phyloP scores from a whole-genome alignment of 2,329 filamentous ascomycete species.

The Rasamsonia emersonii region DNA sequence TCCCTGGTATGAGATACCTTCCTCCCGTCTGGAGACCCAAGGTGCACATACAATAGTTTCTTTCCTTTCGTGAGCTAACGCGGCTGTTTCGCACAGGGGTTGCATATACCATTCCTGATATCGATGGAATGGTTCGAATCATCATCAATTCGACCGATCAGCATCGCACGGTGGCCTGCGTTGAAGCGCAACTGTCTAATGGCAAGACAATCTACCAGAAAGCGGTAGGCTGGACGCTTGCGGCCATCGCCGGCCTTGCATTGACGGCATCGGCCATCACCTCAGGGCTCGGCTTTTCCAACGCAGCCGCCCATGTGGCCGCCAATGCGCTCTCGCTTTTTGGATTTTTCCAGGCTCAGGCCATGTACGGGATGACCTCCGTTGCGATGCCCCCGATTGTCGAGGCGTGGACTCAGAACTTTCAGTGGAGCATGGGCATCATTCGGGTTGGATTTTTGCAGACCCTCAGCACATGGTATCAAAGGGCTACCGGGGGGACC shows the following conservation, averaged over 20 bases:
- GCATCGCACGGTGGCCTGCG: constrained; percentile 64
- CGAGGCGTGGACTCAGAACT: constrained; percentile 90
- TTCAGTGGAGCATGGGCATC: constrained; percentile 97
- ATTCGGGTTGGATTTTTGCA: constrained; percentile 81
- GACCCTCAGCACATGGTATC: constrained; percentile 87
- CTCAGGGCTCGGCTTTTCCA: constrained; percentile 83
- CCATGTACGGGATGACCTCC: constrained; percentile 80
- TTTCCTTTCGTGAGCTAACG: not conserved
- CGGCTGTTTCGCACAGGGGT: constrained; percentile 45
- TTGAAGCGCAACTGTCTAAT: constrained; percentile 81
- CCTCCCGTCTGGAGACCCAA: not conserved
- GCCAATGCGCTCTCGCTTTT: constrained; percentile 92
- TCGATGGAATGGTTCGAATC: constrained; percentile 77
- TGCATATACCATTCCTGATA: constrained; percentile 81
- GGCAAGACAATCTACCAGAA: constrained; percentile 85
- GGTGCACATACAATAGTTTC: not conserved
- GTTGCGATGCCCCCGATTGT: constrained; percentile 81
- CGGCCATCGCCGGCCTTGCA: constrained; percentile 75
- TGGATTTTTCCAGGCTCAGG: constrained; percentile 88
- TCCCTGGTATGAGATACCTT: constrained; percentile 7
- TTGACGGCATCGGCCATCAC: constrained; percentile 78
- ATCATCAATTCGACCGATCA: constrained; percentile 65
- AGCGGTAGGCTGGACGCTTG: constrained; percentile 82
- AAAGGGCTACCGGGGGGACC: constrained; percentile 80
- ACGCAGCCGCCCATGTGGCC: constrained; percentile 88